Conservation (phyloP, 306 rosid species). For the Malus orientalis region DNA sequence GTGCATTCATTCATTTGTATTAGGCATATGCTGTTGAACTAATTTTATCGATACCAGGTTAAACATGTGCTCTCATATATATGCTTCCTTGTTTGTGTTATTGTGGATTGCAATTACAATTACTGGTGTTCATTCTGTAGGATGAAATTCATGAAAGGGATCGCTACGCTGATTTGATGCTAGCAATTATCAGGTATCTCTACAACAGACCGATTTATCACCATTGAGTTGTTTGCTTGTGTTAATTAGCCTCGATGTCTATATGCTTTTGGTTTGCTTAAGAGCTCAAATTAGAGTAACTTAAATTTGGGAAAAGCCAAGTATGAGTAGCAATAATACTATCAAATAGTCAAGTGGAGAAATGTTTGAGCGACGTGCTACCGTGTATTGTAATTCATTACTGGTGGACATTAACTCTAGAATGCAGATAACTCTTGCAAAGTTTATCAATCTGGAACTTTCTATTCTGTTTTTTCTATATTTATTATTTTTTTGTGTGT, state of each 20-base stretch:
- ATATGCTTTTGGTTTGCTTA: neutral
- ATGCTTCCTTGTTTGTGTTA: constrained; percentile 6
- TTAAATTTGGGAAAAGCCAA: neutral
- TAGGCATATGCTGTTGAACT: neutral
- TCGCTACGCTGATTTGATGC: constrained; percentile 75
- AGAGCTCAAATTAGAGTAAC: neutral
- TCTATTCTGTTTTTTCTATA: constrained; percentile 16
- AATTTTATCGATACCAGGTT: neutral
- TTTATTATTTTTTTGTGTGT: constrained; percentile 4
- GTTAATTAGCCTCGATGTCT: constrained; percentile 6
- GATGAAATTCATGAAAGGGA: constrained; percentile 99
- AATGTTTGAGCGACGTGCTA: neutral
- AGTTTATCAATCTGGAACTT: neutral
- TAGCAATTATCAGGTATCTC: constrained; percentile 72
- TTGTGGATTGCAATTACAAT: neutral
- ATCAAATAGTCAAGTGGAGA: neutral
- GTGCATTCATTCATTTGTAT: neutral
- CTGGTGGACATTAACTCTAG: neutral
- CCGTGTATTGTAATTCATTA: neutral
- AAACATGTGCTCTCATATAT: neutral
- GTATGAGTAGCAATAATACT: neutral
- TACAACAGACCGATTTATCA: constrained; percentile 7
- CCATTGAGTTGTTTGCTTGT: neutral
- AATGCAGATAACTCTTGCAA: neutral
- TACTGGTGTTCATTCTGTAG: constrained; percentile 29